Base-by-base conservation (phyloP, 768 basidiomycete genomes). In the Dioszegia crocea region DNA sequence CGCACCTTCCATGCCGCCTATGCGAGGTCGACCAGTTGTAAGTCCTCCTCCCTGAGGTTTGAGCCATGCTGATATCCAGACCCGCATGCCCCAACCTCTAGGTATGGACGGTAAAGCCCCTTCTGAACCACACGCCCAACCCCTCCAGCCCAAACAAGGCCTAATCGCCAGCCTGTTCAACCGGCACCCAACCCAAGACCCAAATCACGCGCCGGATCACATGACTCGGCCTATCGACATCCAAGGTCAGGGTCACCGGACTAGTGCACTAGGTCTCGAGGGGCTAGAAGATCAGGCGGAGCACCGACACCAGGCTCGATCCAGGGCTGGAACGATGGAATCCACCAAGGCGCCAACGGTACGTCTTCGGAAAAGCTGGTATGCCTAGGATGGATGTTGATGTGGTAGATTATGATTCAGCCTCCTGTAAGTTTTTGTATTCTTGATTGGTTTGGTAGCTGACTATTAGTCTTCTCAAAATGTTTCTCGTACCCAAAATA, bases 321-420 rank as follows among this genome's bases (percentile, higher is more conserved):
- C n/a, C 11, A 44, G 41, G 19, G 17, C 44, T 12, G 54, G 54
- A 45, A 59, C 43, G 21, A 38, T 43, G 41, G 51, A 54, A 21
- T 59, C 60, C 31, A 53, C 57, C 39, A 61, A 53, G 52, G 67
- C 66, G 36, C 68, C 71, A 27, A 68, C 66, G 57, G 71, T 68
- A 62, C 59, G 71, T 68, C 30, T 47, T 8, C n/a, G 46, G 39
- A 50, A 30, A 5, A 59, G 53, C 41, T 62, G 55, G 52, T 62
- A 58, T 46, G 45, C 44, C 46, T 61, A 50, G 44, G 59, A 39
- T 49, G 26, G 17, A 33, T 48, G 47, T 48, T 53, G 51, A 53
- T 40, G 39, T 53, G 51, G 23, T 45, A 73, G 71, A 73, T 73
- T 44, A 73, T 46, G 12, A 47, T 73, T n/a, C 71, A 73, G 51